A percentile compares a stretch with the other conserved stretches of the same genome.
Evolutionary conservation across 1,284 basidiomycete genomes (phyloP).

Genomic region (Ustanciosporium gigantosporum): DNA sequence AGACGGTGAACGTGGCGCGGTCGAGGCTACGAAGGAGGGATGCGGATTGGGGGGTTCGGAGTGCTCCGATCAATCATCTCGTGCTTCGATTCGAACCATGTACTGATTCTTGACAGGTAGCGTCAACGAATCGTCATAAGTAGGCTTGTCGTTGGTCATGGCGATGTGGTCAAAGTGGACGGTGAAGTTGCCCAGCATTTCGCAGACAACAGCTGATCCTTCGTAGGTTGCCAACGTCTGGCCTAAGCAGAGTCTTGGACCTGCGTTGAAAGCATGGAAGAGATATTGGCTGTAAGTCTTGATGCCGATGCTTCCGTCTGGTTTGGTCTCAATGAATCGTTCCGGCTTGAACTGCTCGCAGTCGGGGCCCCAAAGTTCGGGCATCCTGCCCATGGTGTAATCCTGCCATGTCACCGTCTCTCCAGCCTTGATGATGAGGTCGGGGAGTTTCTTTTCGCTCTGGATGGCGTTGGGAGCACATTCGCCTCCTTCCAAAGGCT

Average conservation of each 20-base stretch:
- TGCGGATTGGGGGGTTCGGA: too few species aligned
- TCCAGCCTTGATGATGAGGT: conserved; percentile 38
- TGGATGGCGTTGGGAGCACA: conserved; percentile 28
- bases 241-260: conserved; percentile 61
- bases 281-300: conserved; percentile 62
- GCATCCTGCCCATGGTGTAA: conserved; percentile 48
- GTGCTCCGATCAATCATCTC: conserved; percentile 18
- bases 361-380: conserved; percentile 53
- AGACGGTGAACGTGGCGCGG: too few species aligned
- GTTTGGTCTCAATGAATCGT: conserved; percentile 50
- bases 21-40: too few species aligned
- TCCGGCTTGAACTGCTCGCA: conserved; percentile 57
- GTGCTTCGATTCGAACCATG: conserved; percentile 17
- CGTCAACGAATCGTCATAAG: conserved; percentile 39
- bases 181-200: conserved; percentile 36
- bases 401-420: conserved; percentile 43
- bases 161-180: conserved; percentile 23
- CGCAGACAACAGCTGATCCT: conserved; percentile 32
- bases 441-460: conserved; percentile 24
- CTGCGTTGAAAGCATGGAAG: conserved; percentile 57
- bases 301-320: conserved; percentile 60
- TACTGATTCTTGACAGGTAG: conserved; percentile 39
- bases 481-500: conserved; percentile 14
- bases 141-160: conserved; percentile 23
- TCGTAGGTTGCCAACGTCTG: conserved; percentile 49